Conservation (phyloP, 129 eudicot genomes). For the Lonicera japonica region DNA sequence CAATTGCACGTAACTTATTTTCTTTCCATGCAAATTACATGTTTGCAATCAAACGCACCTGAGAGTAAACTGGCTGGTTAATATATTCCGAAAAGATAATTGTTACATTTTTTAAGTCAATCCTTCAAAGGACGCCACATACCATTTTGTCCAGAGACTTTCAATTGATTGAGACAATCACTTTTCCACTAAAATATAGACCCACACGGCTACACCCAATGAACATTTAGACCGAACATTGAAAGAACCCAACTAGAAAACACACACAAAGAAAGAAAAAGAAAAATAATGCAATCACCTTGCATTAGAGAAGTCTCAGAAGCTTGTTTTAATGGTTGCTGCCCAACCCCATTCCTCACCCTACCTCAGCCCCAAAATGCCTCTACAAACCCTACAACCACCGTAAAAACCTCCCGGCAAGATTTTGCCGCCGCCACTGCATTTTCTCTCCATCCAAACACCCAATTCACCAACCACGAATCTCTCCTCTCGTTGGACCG, state of each 20-base stretch:
- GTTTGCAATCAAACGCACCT: too few species aligned
- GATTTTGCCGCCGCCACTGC: slow-evolving; percentile 51
- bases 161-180: too few species aligned
- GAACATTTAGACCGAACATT: background rate
- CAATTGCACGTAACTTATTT: too few species aligned
- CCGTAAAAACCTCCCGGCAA: slow-evolving; percentile 24
- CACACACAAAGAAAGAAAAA: background rate
- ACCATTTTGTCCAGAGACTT: too few species aligned
- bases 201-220: background rate
- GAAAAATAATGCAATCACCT: slow-evolving; percentile 46
- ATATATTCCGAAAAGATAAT: too few species aligned
- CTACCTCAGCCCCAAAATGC: slow-evolving; percentile 26
- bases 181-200: too few species aligned
- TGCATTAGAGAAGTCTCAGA: slow-evolving; percentile 46
- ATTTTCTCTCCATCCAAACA: slow-evolving; percentile 48
- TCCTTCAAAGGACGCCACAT: too few species aligned
- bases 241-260: too few species aligned
- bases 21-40: too few species aligned
- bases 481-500: slow-evolving; percentile 46
- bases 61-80: too few species aligned
- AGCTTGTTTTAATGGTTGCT: slow-evolving; percentile 56
- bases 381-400: slow-evolving; percentile 6
- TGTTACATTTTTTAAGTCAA: too few species aligned
- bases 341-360: slow-evolving; percentile 34
- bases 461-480: slow-evolving; percentile 72